Conservation (phyloP, 495 filamentous ascomycete genomes). For the Aspergillus asperescens region DNA sequence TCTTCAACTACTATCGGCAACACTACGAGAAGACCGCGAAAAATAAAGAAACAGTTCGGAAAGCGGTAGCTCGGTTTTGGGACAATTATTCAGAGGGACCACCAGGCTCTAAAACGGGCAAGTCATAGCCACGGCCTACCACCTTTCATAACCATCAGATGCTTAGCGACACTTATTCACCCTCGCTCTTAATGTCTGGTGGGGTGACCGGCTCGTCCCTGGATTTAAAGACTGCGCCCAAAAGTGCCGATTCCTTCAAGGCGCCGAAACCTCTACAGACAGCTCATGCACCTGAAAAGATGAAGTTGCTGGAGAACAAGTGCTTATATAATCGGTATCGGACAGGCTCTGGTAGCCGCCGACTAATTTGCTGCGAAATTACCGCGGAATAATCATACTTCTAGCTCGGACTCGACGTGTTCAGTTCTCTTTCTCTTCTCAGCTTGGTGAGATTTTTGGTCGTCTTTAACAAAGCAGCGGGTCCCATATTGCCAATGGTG, state of each 20-base stretch:
- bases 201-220: not conserved
- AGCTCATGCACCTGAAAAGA: not conserved
- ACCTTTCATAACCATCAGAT: not conserved
- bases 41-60: constrained; percentile 28
- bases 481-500: not conserved
- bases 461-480: not conserved
- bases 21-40: constrained; percentile 44
- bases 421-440: not conserved
- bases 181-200: not conserved
- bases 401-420: not conserved
- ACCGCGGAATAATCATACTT: not conserved
- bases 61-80: constrained; percentile 47
- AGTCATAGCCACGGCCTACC: constrained; percentile 21
- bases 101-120: constrained; percentile 16
- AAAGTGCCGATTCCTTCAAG: not conserved
- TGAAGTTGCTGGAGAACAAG: not conserved
- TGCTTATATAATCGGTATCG: not conserved
- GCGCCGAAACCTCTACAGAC: not conserved
- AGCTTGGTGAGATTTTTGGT: not conserved
- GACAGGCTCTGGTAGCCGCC: constrained; percentile 4
- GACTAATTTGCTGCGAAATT: not conserved
- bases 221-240: not conserved
- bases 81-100: constrained; percentile 35
- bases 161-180: not conserved
- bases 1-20: constrained; percentile 69